Evolutionary conservation across 371 early-diverging fungal species (phyloP), one percentile per base, ranked within the genome.

Genomic region (Mortierella sp.): DNA sequence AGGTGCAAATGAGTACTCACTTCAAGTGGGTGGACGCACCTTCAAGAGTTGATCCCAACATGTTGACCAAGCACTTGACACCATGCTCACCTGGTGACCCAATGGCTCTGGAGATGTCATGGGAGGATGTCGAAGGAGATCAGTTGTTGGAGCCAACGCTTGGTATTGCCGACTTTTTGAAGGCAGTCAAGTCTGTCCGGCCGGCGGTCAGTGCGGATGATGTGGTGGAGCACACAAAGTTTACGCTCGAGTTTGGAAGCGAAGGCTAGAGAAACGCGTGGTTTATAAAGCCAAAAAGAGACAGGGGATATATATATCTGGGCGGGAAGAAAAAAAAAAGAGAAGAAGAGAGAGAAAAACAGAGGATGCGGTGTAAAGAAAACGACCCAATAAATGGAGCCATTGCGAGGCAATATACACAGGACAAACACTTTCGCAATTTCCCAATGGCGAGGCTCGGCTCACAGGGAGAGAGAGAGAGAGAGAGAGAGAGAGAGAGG

Each of bases 51-150:
- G 91, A 93, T 55, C 87, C 89, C 4, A 62, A 52, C 19, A 73
- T 83, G 50, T 87, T 80, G 12, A 86, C 73, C 55, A 67, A 81
- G 26, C 89, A 91, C 65, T 83, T 95, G 73, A 97, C 96, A 23
- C 99, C 99, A 11, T 98, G 98, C 74, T 97, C 97, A 28, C 97
- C 98, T 0, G 98, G 98, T 14, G 98, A 96, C 61, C 86, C 90
- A n/a, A 89, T 87, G 0, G 98, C 97, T 0, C 75, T 88, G 23
- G 97, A 96, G 72, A 95, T 91, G 91, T 89, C 90, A 2, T 99
- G 99, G 99, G 89, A 88, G 60, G 92, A 95, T 48, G 91, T 98
- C 16, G 89, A 86, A 51, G 75, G 89, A 11, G 93, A 98, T 70
- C 93, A 98, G 76, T 79, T 99, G 65, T 74, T 95, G 80, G 99